Evolutionary conservation across 179 eudicot species (phyloP).

Genomic region (Silene noctiflora): DNA sequence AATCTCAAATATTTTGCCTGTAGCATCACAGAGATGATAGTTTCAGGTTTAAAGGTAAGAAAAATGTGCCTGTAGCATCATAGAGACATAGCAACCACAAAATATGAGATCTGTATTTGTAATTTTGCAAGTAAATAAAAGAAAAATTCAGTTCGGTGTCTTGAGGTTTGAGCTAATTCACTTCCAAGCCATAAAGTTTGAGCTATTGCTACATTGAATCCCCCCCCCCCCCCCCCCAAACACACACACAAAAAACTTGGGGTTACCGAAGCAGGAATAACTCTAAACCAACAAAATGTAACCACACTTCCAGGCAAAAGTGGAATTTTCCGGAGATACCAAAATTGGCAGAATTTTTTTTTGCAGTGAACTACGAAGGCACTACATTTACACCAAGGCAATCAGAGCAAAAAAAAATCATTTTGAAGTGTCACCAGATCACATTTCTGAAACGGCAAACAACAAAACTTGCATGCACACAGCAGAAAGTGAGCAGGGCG

Average conservation of each 20-base stretch:
- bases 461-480: neutral
- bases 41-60: neutral
- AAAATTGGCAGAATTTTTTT: neutral
- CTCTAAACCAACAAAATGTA: no score
- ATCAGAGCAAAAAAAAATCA: neutral
- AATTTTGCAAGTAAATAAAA: no score
- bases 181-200: no score
- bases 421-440: neutral
- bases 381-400: neutral
- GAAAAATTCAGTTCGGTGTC: no score
- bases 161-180: no score
- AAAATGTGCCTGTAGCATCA: no score
- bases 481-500: neutral
- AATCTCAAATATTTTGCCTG: conserved; percentile 82
- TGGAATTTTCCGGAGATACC: neutral
- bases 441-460: neutral
- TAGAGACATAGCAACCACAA: neutral
- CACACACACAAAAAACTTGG: no score
- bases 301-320: no score
- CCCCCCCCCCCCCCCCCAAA: no score
- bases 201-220: no score
- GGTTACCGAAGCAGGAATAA: no score
- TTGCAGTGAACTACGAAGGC: neutral
- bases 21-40: conserved; percentile 9
- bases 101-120: neutral